phyloP scores from a whole-genome alignment of 2,329 filamentous ascomycete species.

The Epicoccum nigrum region DNA sequence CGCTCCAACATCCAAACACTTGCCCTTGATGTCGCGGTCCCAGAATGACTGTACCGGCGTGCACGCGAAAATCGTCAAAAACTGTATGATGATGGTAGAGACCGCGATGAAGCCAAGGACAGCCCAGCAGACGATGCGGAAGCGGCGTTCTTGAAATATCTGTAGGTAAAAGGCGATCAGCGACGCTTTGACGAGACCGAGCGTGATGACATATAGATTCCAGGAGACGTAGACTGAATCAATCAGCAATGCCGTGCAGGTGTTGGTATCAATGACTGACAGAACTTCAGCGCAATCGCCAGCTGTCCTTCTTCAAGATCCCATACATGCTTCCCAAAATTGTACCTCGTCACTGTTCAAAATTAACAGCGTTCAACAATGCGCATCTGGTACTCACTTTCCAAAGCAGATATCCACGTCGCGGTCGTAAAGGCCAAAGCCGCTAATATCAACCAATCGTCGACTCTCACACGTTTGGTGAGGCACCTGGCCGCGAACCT shows the following conservation, averaged over 20 bases:
- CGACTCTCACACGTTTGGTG: constrained; percentile 21
- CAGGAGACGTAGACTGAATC: constrained; percentile 25
- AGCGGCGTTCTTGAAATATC: constrained; percentile 27
- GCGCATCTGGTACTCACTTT: constrained; percentile 21
- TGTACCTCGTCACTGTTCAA: constrained; percentile 24
- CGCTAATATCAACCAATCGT: constrained; percentile 29
- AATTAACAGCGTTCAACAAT: constrained; percentile 1
- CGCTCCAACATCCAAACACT: constrained; percentile 27
- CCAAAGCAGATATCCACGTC: constrained; percentile 25
- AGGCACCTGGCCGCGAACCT: constrained; percentile 24
- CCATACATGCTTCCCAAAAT: constrained; percentile 32
- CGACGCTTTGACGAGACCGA: constrained; percentile 28
- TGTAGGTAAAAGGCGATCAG: constrained; percentile 34
- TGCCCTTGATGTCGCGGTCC: constrained; percentile 31
- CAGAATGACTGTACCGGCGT: constrained; percentile 28
- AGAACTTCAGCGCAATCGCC: constrained; percentile 2
- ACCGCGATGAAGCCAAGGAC: constrained; percentile 21
- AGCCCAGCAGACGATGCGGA: constrained; percentile 21
- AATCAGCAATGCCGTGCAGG: background rate
- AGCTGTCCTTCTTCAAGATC: constrained; percentile 6
- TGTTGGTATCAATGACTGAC: background rate
- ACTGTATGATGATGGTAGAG: constrained; percentile 22
- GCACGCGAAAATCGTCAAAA: constrained; percentile 31
- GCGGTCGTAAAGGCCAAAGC: constrained; percentile 25
- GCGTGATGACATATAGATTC: constrained; percentile 25